Base-by-base conservation (phyloP, 2,329 filamentous ascomycete genomes). In the Fusarium neocosmosporiellum region DNA sequence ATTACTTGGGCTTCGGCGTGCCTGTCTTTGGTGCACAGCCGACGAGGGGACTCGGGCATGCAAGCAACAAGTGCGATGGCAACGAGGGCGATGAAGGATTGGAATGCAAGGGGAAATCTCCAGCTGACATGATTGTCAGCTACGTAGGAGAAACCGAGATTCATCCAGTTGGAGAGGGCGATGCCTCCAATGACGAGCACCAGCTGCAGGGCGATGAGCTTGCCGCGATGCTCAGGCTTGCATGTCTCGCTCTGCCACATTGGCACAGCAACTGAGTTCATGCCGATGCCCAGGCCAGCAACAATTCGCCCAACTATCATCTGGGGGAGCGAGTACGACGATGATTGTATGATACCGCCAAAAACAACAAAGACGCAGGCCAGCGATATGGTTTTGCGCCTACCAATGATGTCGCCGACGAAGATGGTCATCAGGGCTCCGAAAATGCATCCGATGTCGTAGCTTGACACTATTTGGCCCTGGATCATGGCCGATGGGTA, bases 31-130 rank as follows among this genome's bases (percentile, higher is more conserved):
- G 54, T 41, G n/a, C 53, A 46, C 7, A 64, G 43, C 62, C 53
- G 59, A 13, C 62, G 41, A 18, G 62, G 62, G 10, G 62, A 64
- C 54, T 64, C 62, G n/a, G 62, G 54, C 2, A 22, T 39, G 9
- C 48, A 22, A 11, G 29, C 10, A 34, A 64, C 61, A 16, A 58
- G 29, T 2, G 31, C 6, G 8, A 59, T 58, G 2, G 54, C 37
- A 10, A 39, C 16, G 24, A 64, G 24, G 41, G 54, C 43, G n/a
- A 64, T 59, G 33, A 64, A 33, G 43, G 41, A 59, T 43, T 59
- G 62, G 18, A 59, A 53, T 1, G 27, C 54, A 7, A 64, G 53
- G 6, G 62, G 62, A n/a, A 64, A 64, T 16, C 62, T 22, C 54
- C 62, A 59, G 9, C 29, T 37, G 7, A 62, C 20, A 4, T 43